phyloP scores from a whole-genome alignment of 2,329 filamentous ascomycete genomes.

The Diaporthe aspalathi region DNA sequence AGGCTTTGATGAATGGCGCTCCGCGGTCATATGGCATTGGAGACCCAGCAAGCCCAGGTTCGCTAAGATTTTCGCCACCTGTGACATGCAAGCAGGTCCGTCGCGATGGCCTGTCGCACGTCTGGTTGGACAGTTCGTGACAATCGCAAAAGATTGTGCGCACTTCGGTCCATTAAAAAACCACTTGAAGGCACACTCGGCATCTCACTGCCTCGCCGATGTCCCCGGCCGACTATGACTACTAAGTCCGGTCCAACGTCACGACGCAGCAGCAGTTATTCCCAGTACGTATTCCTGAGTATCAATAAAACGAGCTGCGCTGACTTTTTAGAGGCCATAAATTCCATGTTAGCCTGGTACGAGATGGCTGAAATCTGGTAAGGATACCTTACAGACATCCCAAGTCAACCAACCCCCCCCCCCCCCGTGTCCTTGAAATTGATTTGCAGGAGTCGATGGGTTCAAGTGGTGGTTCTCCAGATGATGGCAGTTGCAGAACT shows the following conservation, averaged over 20 bases:
- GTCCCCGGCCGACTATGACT: too few species aligned
- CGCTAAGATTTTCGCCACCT: conserved; percentile 48
- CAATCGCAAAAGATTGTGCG: too few species aligned
- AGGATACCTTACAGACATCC: conserved; percentile 48
- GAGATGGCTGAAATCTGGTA: conserved; percentile 47
- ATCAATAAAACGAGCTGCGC: conserved; percentile 51
- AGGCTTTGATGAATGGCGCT: conserved; percentile 48
- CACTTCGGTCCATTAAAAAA: too few species aligned
- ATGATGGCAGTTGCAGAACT: conserved; percentile 21
- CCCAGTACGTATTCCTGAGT: too few species aligned
- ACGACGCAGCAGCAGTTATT: too few species aligned
- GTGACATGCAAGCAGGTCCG: conserved; percentile 47
- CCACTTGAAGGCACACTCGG: too few species aligned
- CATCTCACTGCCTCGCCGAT: too few species aligned
- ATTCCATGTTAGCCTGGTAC: conserved; percentile 52
- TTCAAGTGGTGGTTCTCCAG: conserved; percentile 28
- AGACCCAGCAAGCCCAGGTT: conserved; percentile 46
- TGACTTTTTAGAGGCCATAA: conserved; percentile 52
- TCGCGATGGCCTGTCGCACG: conserved; percentile 43
- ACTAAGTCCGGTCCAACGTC: too few species aligned
- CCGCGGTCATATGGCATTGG: conserved; percentile 41
- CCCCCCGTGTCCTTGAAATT: background rate
- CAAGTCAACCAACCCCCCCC: conserved; percentile 21
- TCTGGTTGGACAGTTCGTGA: conserved; percentile 55
- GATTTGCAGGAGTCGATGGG: conserved; percentile 17